Evolutionary conservation across 2,329 filamentous ascomycete species (phyloP).

Genomic region (Xylaria polymorpha): DNA sequence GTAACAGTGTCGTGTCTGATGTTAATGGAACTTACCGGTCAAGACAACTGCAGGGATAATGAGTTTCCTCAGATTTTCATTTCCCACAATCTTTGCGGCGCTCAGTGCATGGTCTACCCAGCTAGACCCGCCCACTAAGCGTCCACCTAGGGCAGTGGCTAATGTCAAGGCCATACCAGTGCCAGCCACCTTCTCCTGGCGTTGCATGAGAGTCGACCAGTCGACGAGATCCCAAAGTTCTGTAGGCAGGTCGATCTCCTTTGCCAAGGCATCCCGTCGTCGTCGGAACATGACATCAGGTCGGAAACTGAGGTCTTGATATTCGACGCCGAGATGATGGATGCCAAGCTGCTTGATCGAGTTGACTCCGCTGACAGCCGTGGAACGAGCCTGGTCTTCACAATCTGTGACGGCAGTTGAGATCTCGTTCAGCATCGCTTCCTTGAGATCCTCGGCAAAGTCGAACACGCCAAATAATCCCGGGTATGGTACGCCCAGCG

Average conservation of each 20-base stretch:
- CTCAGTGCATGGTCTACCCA: conserved; percentile 91
- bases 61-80: conserved; percentile 82
- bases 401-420: conserved; percentile 80
- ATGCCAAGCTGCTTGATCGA: conserved; percentile 90
- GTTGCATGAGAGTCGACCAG: conserved; percentile 81
- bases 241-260: conserved; percentile 87
- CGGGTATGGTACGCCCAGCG: conserved; percentile 86
- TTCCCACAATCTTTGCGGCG: conserved; percentile 82
- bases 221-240: conserved; percentile 96
- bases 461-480: conserved; percentile 87
- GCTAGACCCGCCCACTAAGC: conserved; percentile 82
- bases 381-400: conserved; percentile 84
- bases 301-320: conserved; percentile 86
- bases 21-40: conserved; percentile 71
- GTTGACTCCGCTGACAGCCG: conserved; percentile 83
- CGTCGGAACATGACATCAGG: conserved; percentile 94
- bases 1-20: conserved; percentile 10
- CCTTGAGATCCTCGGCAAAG: conserved; percentile 92
- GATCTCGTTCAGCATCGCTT: conserved; percentile 91
- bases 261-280: conserved; percentile 81
- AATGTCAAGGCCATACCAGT: conserved; percentile 95
- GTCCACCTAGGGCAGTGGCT: conserved; percentile 83
- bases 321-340: conserved; percentile 87
- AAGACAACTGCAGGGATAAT: conserved; percentile 83
- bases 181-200: conserved; percentile 93